Percentiles rank a stretch among this genome's conserved stretches.
These are phyloP conservation scores for Trametes elegans DNA, from an alignment of 768 basidiomycete species.

Conservation along the genomic window DNA sequence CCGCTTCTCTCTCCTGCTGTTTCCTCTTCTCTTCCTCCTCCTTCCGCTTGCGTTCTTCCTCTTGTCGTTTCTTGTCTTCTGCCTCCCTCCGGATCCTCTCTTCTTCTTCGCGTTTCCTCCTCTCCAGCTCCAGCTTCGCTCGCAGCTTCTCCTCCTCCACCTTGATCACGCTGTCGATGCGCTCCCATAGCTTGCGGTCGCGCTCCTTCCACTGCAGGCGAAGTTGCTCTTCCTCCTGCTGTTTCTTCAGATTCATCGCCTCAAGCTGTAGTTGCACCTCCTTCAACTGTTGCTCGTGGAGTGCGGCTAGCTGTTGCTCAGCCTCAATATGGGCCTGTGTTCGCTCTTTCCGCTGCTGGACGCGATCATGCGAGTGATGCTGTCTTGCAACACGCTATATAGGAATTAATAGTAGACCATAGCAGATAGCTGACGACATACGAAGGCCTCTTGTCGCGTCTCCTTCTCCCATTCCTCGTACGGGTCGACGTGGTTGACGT, in stretches of 20 bases:
- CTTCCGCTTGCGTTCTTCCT: constrained; percentile 27
- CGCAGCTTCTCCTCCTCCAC: constrained; percentile 59
- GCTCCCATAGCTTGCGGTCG: constrained; percentile 46
- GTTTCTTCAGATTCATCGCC: constrained; percentile 41
- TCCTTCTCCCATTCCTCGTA: constrained; percentile 54
- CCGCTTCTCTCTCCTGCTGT: constrained; percentile 33
- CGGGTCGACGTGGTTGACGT: constrained; percentile 42
- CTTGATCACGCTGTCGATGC: constrained; percentile 62
- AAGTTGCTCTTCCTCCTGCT: constrained; percentile 45
- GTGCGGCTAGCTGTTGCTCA: constrained; percentile 34
- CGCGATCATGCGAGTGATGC: constrained; percentile 23
- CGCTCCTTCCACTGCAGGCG: constrained; percentile 45
- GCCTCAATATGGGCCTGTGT: constrained; percentile 19
- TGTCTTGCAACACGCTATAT: constrained; percentile 40
- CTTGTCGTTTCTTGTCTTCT: constrained; percentile 27
- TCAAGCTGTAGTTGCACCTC: constrained; percentile 50
- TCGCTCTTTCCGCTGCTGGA: constrained; percentile 19
- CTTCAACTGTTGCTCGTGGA: constrained; percentile 48
- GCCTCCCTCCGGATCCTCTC: constrained; percentile 38
- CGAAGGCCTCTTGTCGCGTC: constrained; percentile 45
- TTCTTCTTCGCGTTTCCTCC: constrained; percentile 47
- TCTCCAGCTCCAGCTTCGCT: constrained; percentile 54
- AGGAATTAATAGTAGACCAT: background rate
- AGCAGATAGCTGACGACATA: constrained; percentile 25
- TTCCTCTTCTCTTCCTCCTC: constrained; percentile 27